These are phyloP conservation scores for Venturia carpophila DNA, from an alignment of 2,329 filamentous ascomycete species.

Conservation along the genomic window DNA sequence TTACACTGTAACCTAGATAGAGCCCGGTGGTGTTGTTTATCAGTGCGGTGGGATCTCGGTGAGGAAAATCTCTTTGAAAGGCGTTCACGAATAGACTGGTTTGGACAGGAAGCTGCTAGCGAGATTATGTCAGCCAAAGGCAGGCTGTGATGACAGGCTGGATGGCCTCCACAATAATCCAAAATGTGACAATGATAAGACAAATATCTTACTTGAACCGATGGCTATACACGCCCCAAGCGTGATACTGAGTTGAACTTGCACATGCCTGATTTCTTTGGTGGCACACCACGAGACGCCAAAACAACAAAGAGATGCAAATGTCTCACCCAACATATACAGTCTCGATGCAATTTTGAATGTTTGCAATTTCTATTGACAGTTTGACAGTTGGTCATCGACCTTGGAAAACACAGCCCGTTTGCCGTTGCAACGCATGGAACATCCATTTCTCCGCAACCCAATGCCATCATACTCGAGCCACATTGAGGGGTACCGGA, in stretches of 20 bases:
- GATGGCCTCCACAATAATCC: background rate
- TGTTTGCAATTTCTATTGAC: background rate
- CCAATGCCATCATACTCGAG: background rate
- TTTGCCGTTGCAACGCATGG: background rate
- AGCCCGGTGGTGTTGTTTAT: background rate
- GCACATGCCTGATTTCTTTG: too few relatives aligned
- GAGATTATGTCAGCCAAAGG: background rate
- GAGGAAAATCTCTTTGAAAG: background rate
- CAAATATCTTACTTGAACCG: background rate
- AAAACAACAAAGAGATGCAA: too few relatives aligned
- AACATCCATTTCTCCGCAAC: background rate
- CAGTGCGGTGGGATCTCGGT: background rate
- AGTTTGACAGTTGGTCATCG: background rate
- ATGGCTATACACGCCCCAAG: too few relatives aligned
- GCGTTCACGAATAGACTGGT: conserved; percentile 1
- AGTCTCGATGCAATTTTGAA: too few relatives aligned
- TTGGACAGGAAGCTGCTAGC: background rate
- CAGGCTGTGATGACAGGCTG: background rate
- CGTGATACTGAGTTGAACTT: too few relatives aligned
- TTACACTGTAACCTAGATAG: conserved; percentile 64
- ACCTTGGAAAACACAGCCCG: background rate
- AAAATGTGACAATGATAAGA: background rate
- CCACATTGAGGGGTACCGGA: background rate
- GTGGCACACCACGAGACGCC: too few relatives aligned
- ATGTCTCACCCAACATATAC: too few relatives aligned